Base-by-base conservation (phyloP, 208 protist genomes). In the Leishmania aethiopica region DNA sequence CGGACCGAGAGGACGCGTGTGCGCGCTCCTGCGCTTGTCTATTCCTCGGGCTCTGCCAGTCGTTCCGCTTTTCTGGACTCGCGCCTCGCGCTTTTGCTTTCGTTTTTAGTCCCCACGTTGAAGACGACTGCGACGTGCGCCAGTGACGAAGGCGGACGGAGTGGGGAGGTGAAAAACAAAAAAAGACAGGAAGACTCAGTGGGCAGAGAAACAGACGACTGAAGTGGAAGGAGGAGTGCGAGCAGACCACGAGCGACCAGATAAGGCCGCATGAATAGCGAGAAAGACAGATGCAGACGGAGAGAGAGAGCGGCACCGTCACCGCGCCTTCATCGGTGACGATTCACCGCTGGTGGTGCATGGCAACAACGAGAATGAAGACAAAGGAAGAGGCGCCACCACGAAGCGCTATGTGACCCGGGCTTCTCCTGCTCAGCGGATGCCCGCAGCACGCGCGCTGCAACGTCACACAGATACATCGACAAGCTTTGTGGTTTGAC, bases 341-440 rank as follows among this genome's bases (percentile, higher is more conserved):
- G 70, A 55, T 10, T 35, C 17, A 55, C 45, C 40, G 70, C 70
- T 74, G 28, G 28, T 22, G 15, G 42, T 51, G 45, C 70, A 37
- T 4, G 22, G 45, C 42, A 80, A 71, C 74, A 84, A 28, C 19
- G 70, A 70, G 67, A 82, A 75, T 25, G 10, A 70, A 47, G 17
- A 17, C 8, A 72, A n/a, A 4, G 40, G 28, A 28, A 74, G 40
- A 22, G 1, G 37, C 25, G 67, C 67, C 19, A 72, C 35, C 35
- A 42, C 67, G n/a, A 74, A 37, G 40, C 70, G 28, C 45, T 32
- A 74, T 28, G 45, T 28, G 11, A 10, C 70, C 45, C 8, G 42
- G 11, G 7, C 28, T 55, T 55, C 70, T 17, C 47, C 45, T 32
- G 45, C 45, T 3, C 45, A 74, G 45, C 67, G 17, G 8, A 32